Evolutionary conservation across 192 early-diverging fungal genomes (phyloP), one percentile per base, ranked within the genome.

Genomic region (Allomyces arbusculus): DNA sequence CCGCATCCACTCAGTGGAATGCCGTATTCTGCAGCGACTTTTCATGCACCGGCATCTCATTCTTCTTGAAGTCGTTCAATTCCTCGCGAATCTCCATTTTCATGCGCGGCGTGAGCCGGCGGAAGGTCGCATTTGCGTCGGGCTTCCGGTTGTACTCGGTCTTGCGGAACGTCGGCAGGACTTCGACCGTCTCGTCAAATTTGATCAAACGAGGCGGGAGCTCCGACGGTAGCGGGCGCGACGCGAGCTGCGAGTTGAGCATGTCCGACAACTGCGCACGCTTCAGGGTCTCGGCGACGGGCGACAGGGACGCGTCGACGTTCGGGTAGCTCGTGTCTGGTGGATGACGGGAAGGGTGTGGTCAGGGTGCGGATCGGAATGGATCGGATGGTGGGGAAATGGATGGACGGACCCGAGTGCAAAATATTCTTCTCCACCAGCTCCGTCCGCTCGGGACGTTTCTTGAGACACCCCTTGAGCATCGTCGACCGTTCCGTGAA

Each of bases 21-120:
- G 87, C 86, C 19, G 88, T 90, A 68, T 86, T 81, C 24, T 75
- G 65, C 11, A 77, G 79, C 64, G 86, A 87, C 22, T 91, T 85
- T 64, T 84, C 80, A 69, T 94, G 93, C 16, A 96, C 87, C 22
- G 77, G 72, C 93, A 98, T 94, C 70, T 96, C 93, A 44, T 78
- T 77, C 63, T 87, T 78, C 77, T 98, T 98, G 78, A 86, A 98
- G 64, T 89, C 83, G 76, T 98, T 98, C 64, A 98, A 74, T 72
- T 98, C 95, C 71, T 91, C 83, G 62, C 94, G 87, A 73, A 98
- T 96, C 68, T 76, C 75, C 67, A 89, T 84, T 45, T 92, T 91
- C 64, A 94, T 78, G 33, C 84, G 76, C 19, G 91, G 85, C 5
- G 94, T 95, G 1, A 98, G 72, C 63, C 87, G 84, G 63, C 79